Evolutionary conservation across 2,329 filamentous ascomycete genomes (phyloP).

Genomic region (Ceratocystis cubensis): DNA sequence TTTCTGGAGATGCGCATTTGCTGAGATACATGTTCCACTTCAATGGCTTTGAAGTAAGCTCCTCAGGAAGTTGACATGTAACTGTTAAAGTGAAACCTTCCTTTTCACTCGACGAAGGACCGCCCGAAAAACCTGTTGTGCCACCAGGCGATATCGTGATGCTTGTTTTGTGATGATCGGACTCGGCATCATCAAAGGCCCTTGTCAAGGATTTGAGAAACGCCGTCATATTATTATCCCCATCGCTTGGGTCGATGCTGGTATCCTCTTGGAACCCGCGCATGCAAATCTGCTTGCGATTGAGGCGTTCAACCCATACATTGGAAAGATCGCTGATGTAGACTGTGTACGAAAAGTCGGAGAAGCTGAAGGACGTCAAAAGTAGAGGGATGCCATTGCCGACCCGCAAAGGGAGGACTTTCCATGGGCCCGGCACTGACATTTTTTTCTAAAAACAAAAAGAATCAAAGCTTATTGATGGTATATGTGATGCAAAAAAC

Average conservation of each 20-base stretch:
- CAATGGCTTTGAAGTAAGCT: constrained; percentile 38
- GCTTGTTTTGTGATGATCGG: constrained; percentile 34
- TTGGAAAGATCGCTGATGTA: constrained; percentile 59
- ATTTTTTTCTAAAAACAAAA: constrained; percentile 23
- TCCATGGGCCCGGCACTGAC: constrained; percentile 33
- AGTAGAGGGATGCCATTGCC: constrained; percentile 43
- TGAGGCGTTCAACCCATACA: constrained; percentile 58
- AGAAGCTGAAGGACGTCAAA: constrained; percentile 48
- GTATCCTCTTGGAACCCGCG: constrained; percentile 52
- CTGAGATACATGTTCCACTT: constrained; percentile 51
- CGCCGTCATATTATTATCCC: constrained; percentile 51
- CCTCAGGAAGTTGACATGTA: constrained; percentile 49
- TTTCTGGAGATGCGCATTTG: constrained; percentile 32
- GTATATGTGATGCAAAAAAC: not conserved
- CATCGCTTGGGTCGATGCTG: constrained; percentile 61
- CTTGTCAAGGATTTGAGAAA: constrained; percentile 51
- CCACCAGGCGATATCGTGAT: constrained; percentile 33
- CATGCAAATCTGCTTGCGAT: constrained; percentile 47
- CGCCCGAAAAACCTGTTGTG: constrained; percentile 22
- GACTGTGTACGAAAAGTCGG: constrained; percentile 46
- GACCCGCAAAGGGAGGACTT: constrained; percentile 33
- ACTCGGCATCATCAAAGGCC: constrained; percentile 37
- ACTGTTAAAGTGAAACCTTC: constrained; percentile 41
- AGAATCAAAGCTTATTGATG: not conserved
- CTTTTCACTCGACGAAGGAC: constrained; percentile 24